Conservation (phyloP, 768 basidiomycete species). For the Scleroderma citrinum region DNA sequence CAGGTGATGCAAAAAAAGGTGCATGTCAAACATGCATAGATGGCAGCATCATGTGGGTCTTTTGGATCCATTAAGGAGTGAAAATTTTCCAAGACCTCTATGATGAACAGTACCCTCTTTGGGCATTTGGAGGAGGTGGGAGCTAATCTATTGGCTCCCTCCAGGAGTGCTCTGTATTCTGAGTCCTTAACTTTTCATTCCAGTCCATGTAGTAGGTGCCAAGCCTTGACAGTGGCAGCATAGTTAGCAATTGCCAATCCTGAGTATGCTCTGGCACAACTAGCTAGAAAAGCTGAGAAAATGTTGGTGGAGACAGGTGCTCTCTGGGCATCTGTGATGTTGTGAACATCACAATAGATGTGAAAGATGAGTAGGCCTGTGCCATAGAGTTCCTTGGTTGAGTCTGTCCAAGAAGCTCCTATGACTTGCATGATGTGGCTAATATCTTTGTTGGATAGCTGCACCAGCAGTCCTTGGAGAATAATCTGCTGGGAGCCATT, state of each 20-base stretch:
- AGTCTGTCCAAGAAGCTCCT: constrained; percentile 20
- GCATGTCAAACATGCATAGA: constrained; percentile 33
- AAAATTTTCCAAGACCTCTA: not conserved
- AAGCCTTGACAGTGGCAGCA: constrained; percentile 34
- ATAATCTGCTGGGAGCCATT: too few species aligned
- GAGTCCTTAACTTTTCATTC: too few species aligned
- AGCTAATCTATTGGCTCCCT: not conserved
- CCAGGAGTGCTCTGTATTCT: not conserved
- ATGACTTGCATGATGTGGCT: constrained; percentile 22
- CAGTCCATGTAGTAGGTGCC: constrained; percentile 37
- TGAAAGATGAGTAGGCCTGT: constrained; percentile 36
- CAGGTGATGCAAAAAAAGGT: constrained; percentile 27
- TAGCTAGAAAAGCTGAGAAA: too few species aligned
- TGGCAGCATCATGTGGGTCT: constrained; percentile 29
- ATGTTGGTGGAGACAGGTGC: constrained; percentile 24
- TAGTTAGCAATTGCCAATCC: constrained; percentile 33
- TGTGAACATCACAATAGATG: constrained; percentile 32
- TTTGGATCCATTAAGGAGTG: constrained; percentile 16
- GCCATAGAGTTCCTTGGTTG: constrained; percentile 33
- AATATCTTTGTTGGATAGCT: constrained; percentile 14
- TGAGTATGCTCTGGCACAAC: too few species aligned
- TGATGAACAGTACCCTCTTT: constrained; percentile 28
- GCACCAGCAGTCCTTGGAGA: constrained; percentile 1
- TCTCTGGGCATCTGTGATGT: constrained; percentile 27
- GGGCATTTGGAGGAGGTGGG: constrained; percentile 17